Percentiles rank a stretch among this genome's conserved stretches.
Evolutionary conservation across 768 basidiomycete species (phyloP).

Genomic region (Trametes sanguinea): DNA sequence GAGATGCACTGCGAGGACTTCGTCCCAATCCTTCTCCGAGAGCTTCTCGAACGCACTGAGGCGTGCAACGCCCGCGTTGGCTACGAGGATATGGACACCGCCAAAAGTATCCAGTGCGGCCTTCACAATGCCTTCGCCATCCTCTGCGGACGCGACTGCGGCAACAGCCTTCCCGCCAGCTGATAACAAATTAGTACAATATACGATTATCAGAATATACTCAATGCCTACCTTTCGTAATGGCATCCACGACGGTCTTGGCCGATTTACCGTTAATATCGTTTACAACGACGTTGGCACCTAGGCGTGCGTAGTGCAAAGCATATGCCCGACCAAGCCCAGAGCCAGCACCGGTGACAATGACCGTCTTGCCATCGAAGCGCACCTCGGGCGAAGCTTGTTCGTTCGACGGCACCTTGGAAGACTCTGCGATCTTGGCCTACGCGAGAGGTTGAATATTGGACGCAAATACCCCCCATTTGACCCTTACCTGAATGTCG

Average conservation of each 20-base stretch:
- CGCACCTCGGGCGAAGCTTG: constrained; percentile 72
- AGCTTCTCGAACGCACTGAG: constrained; percentile 92
- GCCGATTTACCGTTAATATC: constrained; percentile 90
- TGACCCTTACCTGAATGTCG: constrained; percentile 51
- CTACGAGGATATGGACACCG: constrained; percentile 81
- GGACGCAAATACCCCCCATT: constrained; percentile 5
- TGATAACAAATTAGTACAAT: constrained; percentile 31
- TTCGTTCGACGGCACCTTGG: constrained; percentile 62
- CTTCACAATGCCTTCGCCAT: constrained; percentile 89
- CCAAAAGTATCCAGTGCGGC: constrained; percentile 86
- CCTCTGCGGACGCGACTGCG: constrained; percentile 86
- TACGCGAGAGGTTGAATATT: neutral
- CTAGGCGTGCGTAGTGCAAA: constrained; percentile 85
- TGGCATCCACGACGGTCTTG: constrained; percentile 81
- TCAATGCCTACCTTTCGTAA: constrained; percentile 61
- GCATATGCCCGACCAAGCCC: constrained; percentile 94
- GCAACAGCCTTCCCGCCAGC: constrained; percentile 88
- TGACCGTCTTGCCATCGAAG: constrained; percentile 87
- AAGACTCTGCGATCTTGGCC: constrained; percentile 48
- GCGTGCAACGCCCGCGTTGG: constrained; percentile 92
- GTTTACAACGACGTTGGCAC: constrained; percentile 97
- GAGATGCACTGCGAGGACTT: constrained; percentile 86
- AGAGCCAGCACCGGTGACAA: constrained; percentile 93
- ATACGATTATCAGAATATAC: too few relatives aligned
- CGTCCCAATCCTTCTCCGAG: constrained; percentile 93